Percentiles rank a stretch among this genome's conserved stretches.
Conservation (phyloP, 495 filamentous ascomycete species). For the Penicillium flavigenum region DNA sequence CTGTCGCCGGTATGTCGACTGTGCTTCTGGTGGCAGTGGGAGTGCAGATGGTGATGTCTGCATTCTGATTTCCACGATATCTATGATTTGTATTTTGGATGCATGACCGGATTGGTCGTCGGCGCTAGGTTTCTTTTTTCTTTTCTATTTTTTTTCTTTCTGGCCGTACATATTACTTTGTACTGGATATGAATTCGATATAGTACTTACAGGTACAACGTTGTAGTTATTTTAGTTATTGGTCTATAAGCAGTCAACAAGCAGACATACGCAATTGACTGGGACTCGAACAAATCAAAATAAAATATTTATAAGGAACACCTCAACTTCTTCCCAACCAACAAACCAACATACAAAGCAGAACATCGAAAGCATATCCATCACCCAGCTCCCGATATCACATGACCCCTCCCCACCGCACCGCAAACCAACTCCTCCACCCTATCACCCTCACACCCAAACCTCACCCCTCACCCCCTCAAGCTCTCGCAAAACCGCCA, state of each 20-base stretch:
- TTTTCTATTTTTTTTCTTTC: not conserved
- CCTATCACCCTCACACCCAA: slow-evolving; percentile 3
- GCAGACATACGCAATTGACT: not conserved
- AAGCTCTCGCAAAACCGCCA: slow-evolving; percentile 10
- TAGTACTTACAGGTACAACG: not conserved
- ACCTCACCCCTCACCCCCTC: not conserved
- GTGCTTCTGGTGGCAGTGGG: slow-evolving; percentile 29
- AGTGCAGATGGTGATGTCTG: slow-evolving; percentile 27
- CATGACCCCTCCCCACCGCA: slow-evolving; percentile 16
- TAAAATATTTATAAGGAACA: not conserved
- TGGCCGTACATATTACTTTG: slow-evolving; percentile 6
- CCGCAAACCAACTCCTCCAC: slow-evolving; percentile 14
- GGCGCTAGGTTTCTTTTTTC: slow-evolving; percentile 4
- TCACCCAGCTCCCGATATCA: slow-evolving; percentile 7
- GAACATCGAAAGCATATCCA: not conserved
- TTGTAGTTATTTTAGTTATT: not conserved
- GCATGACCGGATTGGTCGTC: slow-evolving; percentile 12
- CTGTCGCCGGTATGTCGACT: slow-evolving; percentile 22
- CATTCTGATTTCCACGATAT: slow-evolving; percentile 26
- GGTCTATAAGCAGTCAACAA: not conserved
- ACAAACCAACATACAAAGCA: not conserved
- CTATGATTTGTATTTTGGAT: slow-evolving; percentile 7
- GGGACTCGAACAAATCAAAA: not conserved
- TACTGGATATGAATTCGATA: slow-evolving; percentile 2
- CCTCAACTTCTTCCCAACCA: not conserved